These are phyloP conservation scores for Dendrocalamus latiflorus DNA, from an alignment of 202 grass and related monocot species.

Conservation along the genomic window DNA sequence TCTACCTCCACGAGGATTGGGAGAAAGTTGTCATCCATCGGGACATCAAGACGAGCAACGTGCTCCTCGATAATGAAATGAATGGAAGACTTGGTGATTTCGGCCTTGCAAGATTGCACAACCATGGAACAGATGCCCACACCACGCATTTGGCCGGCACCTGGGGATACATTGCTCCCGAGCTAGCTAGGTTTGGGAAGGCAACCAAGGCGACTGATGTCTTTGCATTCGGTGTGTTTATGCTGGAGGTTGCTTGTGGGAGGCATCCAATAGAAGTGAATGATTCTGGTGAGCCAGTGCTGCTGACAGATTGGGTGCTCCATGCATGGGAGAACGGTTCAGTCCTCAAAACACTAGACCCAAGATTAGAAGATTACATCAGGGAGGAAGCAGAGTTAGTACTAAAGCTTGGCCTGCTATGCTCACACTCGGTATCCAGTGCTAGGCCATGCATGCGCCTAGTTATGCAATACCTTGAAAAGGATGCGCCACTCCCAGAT, in stretches of 20 bases:
- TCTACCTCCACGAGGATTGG: too few relatives aligned
- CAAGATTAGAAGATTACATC: not conserved
- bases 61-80: too few relatives aligned
- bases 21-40: too few relatives aligned
- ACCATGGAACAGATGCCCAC: not conserved
- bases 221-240: not conserved
- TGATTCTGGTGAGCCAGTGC: not conserved
- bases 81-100: too few relatives aligned
- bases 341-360: not conserved
- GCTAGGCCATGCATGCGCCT: too few relatives aligned
- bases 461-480: not conserved
- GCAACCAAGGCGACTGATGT: constrained; percentile 21
- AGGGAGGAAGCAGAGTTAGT: not conserved
- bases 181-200: constrained; percentile 14
- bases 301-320: not conserved
- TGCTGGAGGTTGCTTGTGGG: not conserved
- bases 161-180: not conserved
- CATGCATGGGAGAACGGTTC: not conserved
- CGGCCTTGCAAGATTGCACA: constrained; percentile 12
- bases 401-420: not conserved
- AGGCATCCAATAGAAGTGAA: not conserved
- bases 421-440: not conserved
- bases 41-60: too few relatives aligned
- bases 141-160: constrained; percentile 20
- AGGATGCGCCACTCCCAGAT: not conserved